Percentiles rank a stretch among this genome's conserved stretches.
Evolutionary conservation across 148 eudicot species (phyloP).

Genomic region (Rhododendron ovatum): DNA sequence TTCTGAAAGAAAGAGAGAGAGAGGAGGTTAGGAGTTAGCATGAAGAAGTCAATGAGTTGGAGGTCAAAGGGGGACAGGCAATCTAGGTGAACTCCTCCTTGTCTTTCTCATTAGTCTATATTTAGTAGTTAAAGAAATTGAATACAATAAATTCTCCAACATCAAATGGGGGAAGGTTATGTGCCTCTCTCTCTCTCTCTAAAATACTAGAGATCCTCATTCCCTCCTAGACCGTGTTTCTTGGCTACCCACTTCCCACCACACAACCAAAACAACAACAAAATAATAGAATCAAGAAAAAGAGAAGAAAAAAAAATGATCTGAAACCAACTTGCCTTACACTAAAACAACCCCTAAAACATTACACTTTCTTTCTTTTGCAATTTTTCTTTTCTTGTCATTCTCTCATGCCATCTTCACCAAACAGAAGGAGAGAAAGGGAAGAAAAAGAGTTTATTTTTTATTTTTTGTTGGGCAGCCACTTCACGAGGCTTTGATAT

Average conservation of each 20-base stretch:
- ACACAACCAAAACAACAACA: conserved; percentile 20
- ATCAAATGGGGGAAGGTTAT: neutral
- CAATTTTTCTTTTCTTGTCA: conserved; percentile 10
- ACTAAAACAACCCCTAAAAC: neutral
- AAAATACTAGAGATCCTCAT: conserved; percentile 49
- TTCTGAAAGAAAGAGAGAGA: neutral
- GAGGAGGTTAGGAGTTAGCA: neutral
- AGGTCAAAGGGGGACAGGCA: neutral
- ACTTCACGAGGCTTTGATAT: neutral
- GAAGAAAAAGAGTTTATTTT: neutral
- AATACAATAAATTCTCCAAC: neutral
- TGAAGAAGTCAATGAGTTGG: neutral
- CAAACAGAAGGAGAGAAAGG: neutral
- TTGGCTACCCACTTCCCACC: conserved; percentile 28
- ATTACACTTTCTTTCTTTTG: conserved; percentile 9
- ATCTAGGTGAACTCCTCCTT: neutral
- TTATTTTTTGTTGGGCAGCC: neutral
- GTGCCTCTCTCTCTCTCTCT: conserved; percentile 14
- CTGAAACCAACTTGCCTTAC: neutral
- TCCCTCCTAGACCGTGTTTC: conserved; percentile 38
- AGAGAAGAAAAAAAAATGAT: neutral
- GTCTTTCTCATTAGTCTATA: neutral
- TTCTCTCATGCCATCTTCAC: conserved; percentile 8
- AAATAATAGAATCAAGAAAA: neutral
- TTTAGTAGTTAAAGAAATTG: conserved; percentile 5